Evolutionary conservation across 108 stramenopile species (phyloP), one percentile per base, ranked within the genome.

Genomic region (Bacterosira constricta): DNA sequence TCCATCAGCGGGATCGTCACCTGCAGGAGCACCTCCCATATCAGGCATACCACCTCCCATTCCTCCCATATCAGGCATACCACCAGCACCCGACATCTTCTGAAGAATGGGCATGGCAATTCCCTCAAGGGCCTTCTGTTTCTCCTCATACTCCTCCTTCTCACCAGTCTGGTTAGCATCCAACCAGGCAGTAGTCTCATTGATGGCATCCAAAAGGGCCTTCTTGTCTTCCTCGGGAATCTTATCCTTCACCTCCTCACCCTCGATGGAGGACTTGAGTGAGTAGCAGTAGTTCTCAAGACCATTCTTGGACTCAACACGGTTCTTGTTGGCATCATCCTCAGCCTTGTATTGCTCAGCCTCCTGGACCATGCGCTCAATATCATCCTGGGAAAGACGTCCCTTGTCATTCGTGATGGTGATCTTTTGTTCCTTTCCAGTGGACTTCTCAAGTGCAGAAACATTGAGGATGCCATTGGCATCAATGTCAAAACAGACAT

Each of bases 381-480:
- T 98, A 80, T 99, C 98, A 18, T 98, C 98, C 67, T 97, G 95
- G 66, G 94, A 96, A 21, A 99, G 86, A 79, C 97, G 97, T 41
- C 97, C 96, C 93, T 99, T 99, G 83, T 99, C 98, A 88, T 99
- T 99, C 80, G 96, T 99, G 85, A 99, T 99, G 84, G 98, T 99
- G 80, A 99, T 99, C 92, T 99, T 98, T 81, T 99, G 85, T 79
- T 97, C 98, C 93, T 99, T 99, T 60, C 98, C 98, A 41, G 98
- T 99, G 34, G 95, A 96, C 91, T 99, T 99, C 84, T 99, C 98
- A 30, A 98, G 79, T 35, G 98, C 98, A 41, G 89, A 91, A 7
- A 99, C 98, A 84, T 94, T 92, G 55, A 95, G 49, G 64, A 75
- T 75, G 31, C 73, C 73, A 37, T 75, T 93, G 73, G 97, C 99